These are phyloP conservation scores for Sarocladiaceae sp. DNA, from an alignment of 2,329 filamentous ascomycete genomes.

Conservation along the genomic window DNA sequence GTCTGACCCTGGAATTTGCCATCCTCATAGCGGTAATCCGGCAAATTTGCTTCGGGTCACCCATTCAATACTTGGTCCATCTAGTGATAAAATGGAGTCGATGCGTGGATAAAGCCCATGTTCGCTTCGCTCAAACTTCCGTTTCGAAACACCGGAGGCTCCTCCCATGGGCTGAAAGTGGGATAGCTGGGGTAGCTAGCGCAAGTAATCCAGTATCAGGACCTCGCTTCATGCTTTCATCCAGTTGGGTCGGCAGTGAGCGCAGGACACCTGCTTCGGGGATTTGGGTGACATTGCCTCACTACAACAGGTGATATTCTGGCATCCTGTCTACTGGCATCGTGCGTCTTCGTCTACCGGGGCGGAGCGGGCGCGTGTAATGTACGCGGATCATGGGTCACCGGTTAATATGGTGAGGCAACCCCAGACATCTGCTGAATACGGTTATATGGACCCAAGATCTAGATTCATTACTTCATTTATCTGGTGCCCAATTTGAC, in stretches of 20 bases:
- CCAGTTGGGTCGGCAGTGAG: conserved; percentile 3
- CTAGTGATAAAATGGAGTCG: neutral
- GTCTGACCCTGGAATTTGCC: neutral
- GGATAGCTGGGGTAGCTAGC: neutral
- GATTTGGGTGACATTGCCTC: neutral
- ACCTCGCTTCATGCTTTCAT: neutral
- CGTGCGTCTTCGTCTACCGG: neutral
- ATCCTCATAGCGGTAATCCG: neutral
- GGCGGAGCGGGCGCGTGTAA: neutral
- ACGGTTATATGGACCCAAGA: neutral
- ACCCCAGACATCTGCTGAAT: neutral
- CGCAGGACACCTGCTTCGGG: conserved; percentile 1
- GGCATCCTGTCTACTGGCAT: neutral
- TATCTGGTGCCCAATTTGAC: neutral
- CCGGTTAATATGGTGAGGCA: conserved; percentile 6
- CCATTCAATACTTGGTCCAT: neutral
- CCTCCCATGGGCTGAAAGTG: neutral
- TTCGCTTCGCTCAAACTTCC: conserved; percentile 5
- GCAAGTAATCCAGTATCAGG: neutral
- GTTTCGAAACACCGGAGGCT: neutral
- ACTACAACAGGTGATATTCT: neutral
- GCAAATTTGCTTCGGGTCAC: neutral
- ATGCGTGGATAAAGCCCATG: neutral
- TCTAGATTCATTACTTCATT: conserved; percentile 5
- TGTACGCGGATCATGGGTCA: neutral